Conservation (phyloP, 495 filamentous ascomycete species). For the Lasiosphaeria miniovina region DNA sequence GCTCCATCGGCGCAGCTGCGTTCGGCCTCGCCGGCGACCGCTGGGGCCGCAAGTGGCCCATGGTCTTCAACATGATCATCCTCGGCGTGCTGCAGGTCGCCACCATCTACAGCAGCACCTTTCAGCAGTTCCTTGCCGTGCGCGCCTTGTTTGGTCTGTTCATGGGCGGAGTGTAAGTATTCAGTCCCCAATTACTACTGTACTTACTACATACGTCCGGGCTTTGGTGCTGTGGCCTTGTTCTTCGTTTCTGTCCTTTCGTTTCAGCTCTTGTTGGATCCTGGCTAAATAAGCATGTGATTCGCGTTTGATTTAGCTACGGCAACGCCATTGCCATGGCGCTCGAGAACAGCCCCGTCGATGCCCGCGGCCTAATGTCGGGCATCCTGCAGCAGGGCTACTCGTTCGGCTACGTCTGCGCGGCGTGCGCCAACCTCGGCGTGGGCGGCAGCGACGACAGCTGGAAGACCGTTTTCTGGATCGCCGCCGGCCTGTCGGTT, state of each 20-base stretch:
- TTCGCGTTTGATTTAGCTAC: constrained; percentile 38
- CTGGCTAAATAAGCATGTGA: background rate
- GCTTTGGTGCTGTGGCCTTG: too few species aligned
- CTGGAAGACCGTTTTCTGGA: constrained; percentile 65
- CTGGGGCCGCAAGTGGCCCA: constrained; percentile 78
- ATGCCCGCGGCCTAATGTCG: constrained; percentile 71
- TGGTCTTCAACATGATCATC: constrained; percentile 69
- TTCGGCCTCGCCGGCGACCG: constrained; percentile 73
- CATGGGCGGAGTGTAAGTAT: constrained; percentile 67
- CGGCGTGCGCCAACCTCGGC: constrained; percentile 66
- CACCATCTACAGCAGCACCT: constrained; percentile 67
- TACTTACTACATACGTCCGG: too few species aligned
- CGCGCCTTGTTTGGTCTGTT: constrained; percentile 71
- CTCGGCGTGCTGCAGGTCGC: constrained; percentile 64
- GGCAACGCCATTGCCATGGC: constrained; percentile 81
- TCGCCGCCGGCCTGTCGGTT: constrained; percentile 58
- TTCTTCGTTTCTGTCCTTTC: background rate
- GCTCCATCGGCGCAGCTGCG: constrained; percentile 65
- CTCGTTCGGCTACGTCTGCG: constrained; percentile 69
- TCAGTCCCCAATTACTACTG: background rate
- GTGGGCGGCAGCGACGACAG: constrained; percentile 54
- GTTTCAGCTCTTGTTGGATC: background rate
- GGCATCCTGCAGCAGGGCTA: constrained; percentile 78
- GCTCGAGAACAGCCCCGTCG: constrained; percentile 68
- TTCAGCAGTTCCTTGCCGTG: constrained; percentile 67